phyloP scores from a whole-genome alignment of 2,329 filamentous ascomycete species.

The Calonectria crousiana region DNA sequence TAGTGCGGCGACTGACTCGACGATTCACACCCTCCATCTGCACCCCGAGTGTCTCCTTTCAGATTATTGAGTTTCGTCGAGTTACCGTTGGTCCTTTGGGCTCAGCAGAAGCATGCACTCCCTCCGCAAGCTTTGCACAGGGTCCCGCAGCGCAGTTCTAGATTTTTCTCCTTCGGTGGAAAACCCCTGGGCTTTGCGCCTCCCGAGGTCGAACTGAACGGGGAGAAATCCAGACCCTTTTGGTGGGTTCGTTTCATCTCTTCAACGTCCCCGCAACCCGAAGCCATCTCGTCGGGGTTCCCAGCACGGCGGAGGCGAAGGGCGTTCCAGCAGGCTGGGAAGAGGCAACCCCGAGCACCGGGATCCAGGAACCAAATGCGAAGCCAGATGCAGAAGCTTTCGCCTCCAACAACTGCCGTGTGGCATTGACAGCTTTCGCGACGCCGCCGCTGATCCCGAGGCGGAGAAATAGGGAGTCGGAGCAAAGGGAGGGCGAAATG shows the following conservation, averaged over 20 bases:
- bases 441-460: not conserved
- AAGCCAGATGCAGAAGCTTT: not conserved
- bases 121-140: constrained; percentile 34
- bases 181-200: constrained; percentile 20
- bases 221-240: constrained; percentile 30
- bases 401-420: not conserved
- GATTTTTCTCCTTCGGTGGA: constrained; percentile 7
- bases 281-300: constrained; percentile 15
- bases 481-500: not conserved
- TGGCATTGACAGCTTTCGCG: not conserved
- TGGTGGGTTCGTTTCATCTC: constrained; percentile 21
- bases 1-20: not conserved
- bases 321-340: constrained; percentile 8
- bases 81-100: constrained; percentile 37
- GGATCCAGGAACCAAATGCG: not conserved
- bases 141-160: constrained; percentile 27
- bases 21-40: not conserved
- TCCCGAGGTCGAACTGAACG: constrained; percentile 24
- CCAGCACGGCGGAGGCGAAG: constrained; percentile 10
- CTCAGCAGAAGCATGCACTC: constrained; percentile 25
- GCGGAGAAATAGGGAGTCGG: constrained; percentile 11
- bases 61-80: constrained; percentile 31
- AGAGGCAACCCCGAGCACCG: constrained; percentile 5
- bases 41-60: constrained; percentile 21
- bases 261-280: constrained; percentile 25